These are phyloP conservation scores for Kwoniella mangroviensis DNA, from an alignment of 768 basidiomycete genomes.

Conservation along the genomic window DNA sequence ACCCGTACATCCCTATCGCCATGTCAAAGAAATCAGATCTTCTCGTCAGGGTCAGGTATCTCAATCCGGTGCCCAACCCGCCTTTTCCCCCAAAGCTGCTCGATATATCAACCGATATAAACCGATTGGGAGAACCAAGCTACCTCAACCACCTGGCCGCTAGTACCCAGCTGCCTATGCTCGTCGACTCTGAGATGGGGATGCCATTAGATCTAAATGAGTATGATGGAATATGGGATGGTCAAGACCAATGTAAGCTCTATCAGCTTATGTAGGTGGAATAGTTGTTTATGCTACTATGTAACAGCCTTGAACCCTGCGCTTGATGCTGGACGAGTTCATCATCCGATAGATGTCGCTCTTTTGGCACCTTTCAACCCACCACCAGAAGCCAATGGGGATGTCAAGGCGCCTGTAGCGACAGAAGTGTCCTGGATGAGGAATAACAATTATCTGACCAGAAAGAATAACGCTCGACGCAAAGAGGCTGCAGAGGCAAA, in stretches of 20 bases:
- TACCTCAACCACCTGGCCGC: slow-evolving; percentile 80
- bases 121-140: slow-evolving; percentile 83
- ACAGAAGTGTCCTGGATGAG: slow-evolving; percentile 86
- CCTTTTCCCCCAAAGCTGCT: slow-evolving; percentile 96
- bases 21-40: slow-evolving; percentile 65
- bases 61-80: slow-evolving; percentile 90
- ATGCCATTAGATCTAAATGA: slow-evolving; percentile 90
- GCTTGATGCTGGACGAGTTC: slow-evolving; percentile 62
- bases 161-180: slow-evolving; percentile 87
- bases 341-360: slow-evolving; percentile 57
- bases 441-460: slow-evolving; percentile 80
- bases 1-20: not conserved
- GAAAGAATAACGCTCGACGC: slow-evolving; percentile 38
- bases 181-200: slow-evolving; percentile 93
- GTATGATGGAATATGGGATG: slow-evolving; percentile 83
- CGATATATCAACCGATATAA: slow-evolving; percentile 85
- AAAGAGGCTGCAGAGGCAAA: slow-evolving; percentile 33
- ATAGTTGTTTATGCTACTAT: not conserved
- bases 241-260: slow-evolving; percentile 66
- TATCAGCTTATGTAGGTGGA: not conserved
- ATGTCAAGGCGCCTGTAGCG: slow-evolving; percentile 57
- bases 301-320: slow-evolving; percentile 69
- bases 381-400: slow-evolving; percentile 50
- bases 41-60: slow-evolving; percentile 87
- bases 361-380: slow-evolving; percentile 68